Evolutionary conservation across 108 stramenopile species (phyloP).

Genomic region (Cyclotella kingstonii): DNA sequence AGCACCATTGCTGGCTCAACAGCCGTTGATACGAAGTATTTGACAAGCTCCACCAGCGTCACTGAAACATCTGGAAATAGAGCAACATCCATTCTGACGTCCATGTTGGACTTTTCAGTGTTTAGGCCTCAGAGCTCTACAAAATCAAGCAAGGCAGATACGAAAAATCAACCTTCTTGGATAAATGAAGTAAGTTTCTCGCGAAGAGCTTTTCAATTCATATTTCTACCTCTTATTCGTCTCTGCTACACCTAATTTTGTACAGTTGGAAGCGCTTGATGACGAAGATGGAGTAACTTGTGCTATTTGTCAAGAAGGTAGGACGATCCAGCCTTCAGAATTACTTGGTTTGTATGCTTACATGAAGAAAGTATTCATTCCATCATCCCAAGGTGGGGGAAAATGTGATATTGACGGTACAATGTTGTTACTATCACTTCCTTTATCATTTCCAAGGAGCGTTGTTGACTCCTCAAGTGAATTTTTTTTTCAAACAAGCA

Average conservation of each 20-base stretch:
- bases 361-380: constrained; percentile 73
- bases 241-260: background rate
- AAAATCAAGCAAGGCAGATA: background rate
- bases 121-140: constrained; percentile 20
- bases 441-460: constrained; percentile 44
- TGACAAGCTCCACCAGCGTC: constrained; percentile 4
- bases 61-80: constrained; percentile 30
- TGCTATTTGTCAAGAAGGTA: constrained; percentile 83
- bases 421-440: constrained; percentile 55
- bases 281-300: constrained; percentile 80
- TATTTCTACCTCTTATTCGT: too few species aligned
- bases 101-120: constrained; percentile 48
- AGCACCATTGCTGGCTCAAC: constrained; percentile 36
- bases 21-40: background rate
- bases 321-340: constrained; percentile 72
- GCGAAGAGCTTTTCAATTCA: too few species aligned
- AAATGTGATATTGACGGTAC: constrained; percentile 66
- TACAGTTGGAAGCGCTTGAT: constrained; percentile 71
- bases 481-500: constrained; percentile 47
- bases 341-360: constrained; percentile 82
- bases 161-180: constrained; percentile 58
- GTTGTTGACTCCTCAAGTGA: constrained; percentile 32
- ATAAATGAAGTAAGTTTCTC: constrained; percentile 48
- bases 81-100: constrained; percentile 49
- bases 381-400: constrained; percentile 50